A percentile compares a stretch with the other conserved stretches of the same genome.
Evolutionary conservation across 2,329 filamentous ascomycete genomes (phyloP).

Genomic region (Ophiostoma montium): DNA sequence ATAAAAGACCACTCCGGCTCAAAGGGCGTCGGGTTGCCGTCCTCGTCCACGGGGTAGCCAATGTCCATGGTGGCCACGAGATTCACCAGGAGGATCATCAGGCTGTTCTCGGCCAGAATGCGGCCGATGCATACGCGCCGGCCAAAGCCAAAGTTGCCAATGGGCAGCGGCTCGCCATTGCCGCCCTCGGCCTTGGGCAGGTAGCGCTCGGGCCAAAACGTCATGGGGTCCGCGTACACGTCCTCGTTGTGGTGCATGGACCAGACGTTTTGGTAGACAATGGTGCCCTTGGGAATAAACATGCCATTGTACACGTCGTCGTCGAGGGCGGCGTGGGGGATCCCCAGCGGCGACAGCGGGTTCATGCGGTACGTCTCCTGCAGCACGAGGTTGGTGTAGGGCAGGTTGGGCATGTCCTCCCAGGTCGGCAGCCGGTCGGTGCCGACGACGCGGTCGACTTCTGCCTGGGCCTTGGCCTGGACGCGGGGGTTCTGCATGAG

Average conservation of each 20-base stretch:
- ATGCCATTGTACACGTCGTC: slow-evolving; percentile 26
- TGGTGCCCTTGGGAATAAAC: slow-evolving; percentile 19
- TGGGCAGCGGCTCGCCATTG: slow-evolving; percentile 25
- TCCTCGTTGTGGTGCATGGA: slow-evolving; percentile 30
- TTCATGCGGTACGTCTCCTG: slow-evolving; percentile 33
- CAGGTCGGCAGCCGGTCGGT: slow-evolving; percentile 23
- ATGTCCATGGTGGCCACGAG: background rate
- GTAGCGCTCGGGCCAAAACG: slow-evolving; percentile 27
- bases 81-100: background rate
- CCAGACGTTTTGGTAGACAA: slow-evolving; percentile 29
- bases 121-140: slow-evolving; percentile 32
- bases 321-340: slow-evolving; percentile 27
- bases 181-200: slow-evolving; percentile 13
- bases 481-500: slow-evolving; percentile 30
- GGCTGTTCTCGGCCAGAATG: background rate
- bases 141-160: slow-evolving; percentile 37
- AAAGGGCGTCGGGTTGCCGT: background rate
- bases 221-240: slow-evolving; percentile 24
- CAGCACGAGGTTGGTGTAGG: slow-evolving; percentile 28
- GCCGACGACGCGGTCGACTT: slow-evolving; percentile 29
- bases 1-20: background rate
- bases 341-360: slow-evolving; percentile 22
- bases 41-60: background rate
- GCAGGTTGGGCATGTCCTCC: slow-evolving; percentile 23
- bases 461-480: slow-evolving; percentile 25